Conservation (phyloP, 2,329 filamentous ascomycete species). For the Xylariaceae sp. region DNA sequence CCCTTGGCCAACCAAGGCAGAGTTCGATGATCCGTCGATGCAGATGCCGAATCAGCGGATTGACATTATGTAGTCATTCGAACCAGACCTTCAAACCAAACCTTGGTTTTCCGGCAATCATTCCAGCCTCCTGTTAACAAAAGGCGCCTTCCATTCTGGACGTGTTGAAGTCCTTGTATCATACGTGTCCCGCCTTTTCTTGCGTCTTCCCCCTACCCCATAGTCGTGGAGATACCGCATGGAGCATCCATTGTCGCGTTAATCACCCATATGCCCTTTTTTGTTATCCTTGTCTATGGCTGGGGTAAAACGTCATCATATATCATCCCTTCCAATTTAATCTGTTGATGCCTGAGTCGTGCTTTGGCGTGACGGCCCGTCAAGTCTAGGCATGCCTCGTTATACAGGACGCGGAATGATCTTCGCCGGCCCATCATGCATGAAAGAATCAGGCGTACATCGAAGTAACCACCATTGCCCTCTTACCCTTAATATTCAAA, state of each 20-base stretch:
- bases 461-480: not conserved
- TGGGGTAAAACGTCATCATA: not conserved
- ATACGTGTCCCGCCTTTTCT: not conserved
- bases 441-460: not conserved
- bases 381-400: not conserved
- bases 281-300: not conserved
- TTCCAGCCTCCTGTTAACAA: not conserved
- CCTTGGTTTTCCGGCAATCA: not conserved
- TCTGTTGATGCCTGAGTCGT: not conserved
- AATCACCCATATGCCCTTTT: not conserved
- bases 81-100: no score
- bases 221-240: not conserved
- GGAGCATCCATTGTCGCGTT: not conserved
- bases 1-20: not conserved
- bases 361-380: not conserved
- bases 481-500: not conserved
- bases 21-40: not conserved
- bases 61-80: not conserved
- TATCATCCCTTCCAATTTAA: not conserved
- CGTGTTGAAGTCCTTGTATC: not conserved
- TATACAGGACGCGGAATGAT: not conserved
- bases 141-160: not conserved
- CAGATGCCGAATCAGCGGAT: not conserved
- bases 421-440: not conserved
- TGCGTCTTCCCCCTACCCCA: not conserved